Evolutionary conservation across 371 early-diverging fungal genomes (phyloP), one percentile per base, ranked within the genome.

Genomic region (Mortierella sp.): DNA sequence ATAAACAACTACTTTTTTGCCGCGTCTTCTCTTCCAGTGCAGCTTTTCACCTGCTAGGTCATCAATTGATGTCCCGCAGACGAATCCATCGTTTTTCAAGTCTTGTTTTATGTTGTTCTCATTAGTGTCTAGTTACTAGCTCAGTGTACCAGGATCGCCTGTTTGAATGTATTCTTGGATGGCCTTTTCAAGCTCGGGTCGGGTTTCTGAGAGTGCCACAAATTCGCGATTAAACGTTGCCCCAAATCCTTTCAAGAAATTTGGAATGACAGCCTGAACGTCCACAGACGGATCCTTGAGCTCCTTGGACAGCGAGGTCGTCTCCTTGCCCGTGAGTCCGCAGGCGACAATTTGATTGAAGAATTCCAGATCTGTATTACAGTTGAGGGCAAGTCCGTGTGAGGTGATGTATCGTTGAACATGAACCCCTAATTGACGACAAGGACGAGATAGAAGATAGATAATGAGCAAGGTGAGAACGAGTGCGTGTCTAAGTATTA

Each of bases 341-440:
- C 98, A 99, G 0, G 98, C 96, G 3, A 98, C 92, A 78, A 99
- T 98, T 71, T 97, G 91, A 14, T 94, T 83, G 82, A 95, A 99
- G 95, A 96, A 98, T 11, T 55, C 61, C 59, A 99, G 88, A 86
- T 98, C 97, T 0, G 95, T 94, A 79, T 94, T 91, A 87, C 97
- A 97, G 82, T 99, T 99, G 48, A 99, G 89, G 0, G 98, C 98
- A 73, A 98, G 91, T 5, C 99, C 99, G 88, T 98, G 98, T 14
- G 92, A 93, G 21, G 98, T 97, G n/a, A 98, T 94, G 83, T 96
- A 96, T 6, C 95, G 90, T 72, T 94, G 94, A 5, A 98, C 91
- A 74, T 97, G 97, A n/a, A 98, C 94, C 37, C 98, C 97, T 93
- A 89, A 16, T 50, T 53, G 44, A 67, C 37, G 16, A 14, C 28